phyloP scores from a whole-genome alignment of 2,329 filamentous ascomycete species.

The Pseudogymnoascus sp. region DNA sequence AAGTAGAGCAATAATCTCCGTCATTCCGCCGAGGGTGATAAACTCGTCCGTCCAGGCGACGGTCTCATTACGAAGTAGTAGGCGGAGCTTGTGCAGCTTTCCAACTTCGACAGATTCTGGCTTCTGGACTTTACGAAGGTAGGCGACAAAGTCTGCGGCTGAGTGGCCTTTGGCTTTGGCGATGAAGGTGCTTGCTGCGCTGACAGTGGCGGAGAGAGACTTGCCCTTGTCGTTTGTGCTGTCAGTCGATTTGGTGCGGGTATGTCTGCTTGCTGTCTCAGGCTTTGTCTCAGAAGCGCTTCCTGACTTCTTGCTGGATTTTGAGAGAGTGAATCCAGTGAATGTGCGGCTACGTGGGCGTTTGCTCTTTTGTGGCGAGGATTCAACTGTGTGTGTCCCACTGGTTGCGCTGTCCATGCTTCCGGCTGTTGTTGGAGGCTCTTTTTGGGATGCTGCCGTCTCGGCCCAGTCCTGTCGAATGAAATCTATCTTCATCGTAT shows the following conservation, averaged over 20 bases:
- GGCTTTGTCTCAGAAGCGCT: slow-evolving; percentile 36
- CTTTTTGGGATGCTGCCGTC: slow-evolving; percentile 44
- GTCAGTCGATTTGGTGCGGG: slow-evolving; percentile 65
- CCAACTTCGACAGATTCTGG: slow-evolving; percentile 86
- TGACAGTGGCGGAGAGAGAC: slow-evolving; percentile 45
- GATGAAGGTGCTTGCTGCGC: slow-evolving; percentile 48
- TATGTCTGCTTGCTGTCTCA: slow-evolving; percentile 55
- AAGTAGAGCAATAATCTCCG: slow-evolving; percentile 76
- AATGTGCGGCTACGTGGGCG: slow-evolving; percentile 67
- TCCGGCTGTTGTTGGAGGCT: slow-evolving; percentile 18
- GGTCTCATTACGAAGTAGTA: slow-evolving; percentile 87
- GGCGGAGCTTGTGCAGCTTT: slow-evolving; percentile 83
- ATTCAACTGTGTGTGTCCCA: slow-evolving; percentile 30
- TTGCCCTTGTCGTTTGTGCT: slow-evolving; percentile 54
- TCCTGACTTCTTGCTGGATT: slow-evolving; percentile 59
- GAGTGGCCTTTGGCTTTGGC: slow-evolving; percentile 65
- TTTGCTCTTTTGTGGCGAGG: slow-evolving; percentile 39
- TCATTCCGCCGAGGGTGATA: slow-evolving; percentile 82
- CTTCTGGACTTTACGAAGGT: slow-evolving; percentile 71
- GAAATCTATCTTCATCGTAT: slow-evolving; percentile 91
- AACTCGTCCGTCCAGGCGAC: slow-evolving; percentile 94
- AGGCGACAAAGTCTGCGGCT: slow-evolving; percentile 76
- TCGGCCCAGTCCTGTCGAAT: slow-evolving; percentile 81
- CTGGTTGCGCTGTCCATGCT: slow-evolving; percentile 38
- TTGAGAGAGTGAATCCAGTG: slow-evolving; percentile 54